Evolutionary conservation across 2,329 filamentous ascomycete genomes (phyloP), one percentile per base, ranked within the genome.

Genomic region (Exophiala dermatitidis): DNA sequence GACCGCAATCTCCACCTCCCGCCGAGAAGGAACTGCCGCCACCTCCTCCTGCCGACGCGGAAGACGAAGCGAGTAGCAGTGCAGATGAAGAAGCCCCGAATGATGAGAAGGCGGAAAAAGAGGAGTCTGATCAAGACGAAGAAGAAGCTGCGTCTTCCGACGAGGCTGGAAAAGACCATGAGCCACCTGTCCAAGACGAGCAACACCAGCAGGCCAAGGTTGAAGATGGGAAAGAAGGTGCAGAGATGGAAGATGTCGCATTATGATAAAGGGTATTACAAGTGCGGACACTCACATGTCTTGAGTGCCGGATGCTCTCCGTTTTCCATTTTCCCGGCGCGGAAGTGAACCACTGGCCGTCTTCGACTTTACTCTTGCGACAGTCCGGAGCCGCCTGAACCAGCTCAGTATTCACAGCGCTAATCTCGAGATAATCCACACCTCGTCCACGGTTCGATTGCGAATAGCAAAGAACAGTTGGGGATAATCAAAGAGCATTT

Each of bases 201-300:
- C 9, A 50, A 56, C 31, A 48, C 52, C 9, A 50, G 54, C 31
- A 48, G 46, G 3, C 59, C 58, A 48, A 67, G 46, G 66, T 69
- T 10, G 65, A 50, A 51, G 58, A 60, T 43, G 44, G 42, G 10
- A 60, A 62, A 46, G 60, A 54, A 48, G 48, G 60, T 32, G 57
- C 59, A 36, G 65, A 65, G 7, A 57, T 60, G 51, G 60, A 57
- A 34, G 65, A 67, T 50, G 63, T 66, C 43, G 60, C 56, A 58
- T 50, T 63, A 44, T 63, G 50, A 56, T 34, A 12, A 29, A 29
- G 28, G 32, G 19, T n/a, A n/a, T n/a, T n/a, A n/a, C n/a, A n/a
- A n/a, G n/a, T n/a, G n/a, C n/a, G n/a, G n/a, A n/a, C n/a, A n/a
- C n/a, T n/a, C n/a, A n/a, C n/a, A n/a, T n/a, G 10, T 38, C 33